phyloP scores from a whole-genome alignment of 2,329 filamentous ascomycete species.

The Chaetomium olivaceum region DNA sequence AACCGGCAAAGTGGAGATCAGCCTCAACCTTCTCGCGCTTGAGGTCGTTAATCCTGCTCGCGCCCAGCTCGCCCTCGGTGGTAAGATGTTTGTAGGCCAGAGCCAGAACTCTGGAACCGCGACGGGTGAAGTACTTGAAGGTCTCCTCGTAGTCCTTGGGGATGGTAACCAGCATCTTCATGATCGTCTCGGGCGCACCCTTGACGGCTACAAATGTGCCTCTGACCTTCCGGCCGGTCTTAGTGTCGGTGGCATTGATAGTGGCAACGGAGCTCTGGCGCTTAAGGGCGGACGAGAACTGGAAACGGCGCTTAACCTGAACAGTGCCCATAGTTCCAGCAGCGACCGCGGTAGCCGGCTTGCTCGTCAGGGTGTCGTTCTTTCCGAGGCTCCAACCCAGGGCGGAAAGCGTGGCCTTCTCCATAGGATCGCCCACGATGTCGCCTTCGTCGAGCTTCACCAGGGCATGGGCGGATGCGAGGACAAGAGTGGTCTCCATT shows the following conservation, averaged over 20 bases:
- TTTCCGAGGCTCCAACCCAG: conserved; percentile 91
- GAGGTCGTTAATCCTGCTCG: conserved; percentile 85
- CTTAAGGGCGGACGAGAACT: conserved; percentile 95
- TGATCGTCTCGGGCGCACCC: conserved; percentile 94
- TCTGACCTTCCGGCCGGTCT: conserved; percentile 72
- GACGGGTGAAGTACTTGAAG: conserved; percentile 95
- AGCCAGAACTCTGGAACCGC: conserved; percentile 89
- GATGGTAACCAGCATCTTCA: conserved; percentile 82
- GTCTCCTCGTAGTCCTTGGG: conserved; percentile 95
- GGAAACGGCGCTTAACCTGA: conserved; percentile 94
- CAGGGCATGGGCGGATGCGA: conserved; percentile 91
- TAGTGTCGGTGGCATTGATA: conserved; percentile 69
- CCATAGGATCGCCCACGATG: conserved; percentile 97
- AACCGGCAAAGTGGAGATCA: conserved; percentile 85
- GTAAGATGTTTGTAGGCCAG: conserved; percentile 92
- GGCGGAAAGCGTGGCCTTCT: conserved; percentile 88
- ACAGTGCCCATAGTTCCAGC: conserved; percentile 69
- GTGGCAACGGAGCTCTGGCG: conserved; percentile 93
- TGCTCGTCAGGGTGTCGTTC: conserved; percentile 80
- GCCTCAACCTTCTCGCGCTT: conserved; percentile 91
- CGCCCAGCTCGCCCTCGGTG: conserved; percentile 75
- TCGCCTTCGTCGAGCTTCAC: conserved; percentile 97
- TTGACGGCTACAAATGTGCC: conserved; percentile 95
- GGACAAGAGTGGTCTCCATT: conserved; percentile 84
- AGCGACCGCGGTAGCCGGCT: conserved; percentile 50